Percentiles rank a stretch among this genome's conserved stretches.
Conservation (phyloP, 805 yeast genomes). For the Candida sonorensis region DNA sequence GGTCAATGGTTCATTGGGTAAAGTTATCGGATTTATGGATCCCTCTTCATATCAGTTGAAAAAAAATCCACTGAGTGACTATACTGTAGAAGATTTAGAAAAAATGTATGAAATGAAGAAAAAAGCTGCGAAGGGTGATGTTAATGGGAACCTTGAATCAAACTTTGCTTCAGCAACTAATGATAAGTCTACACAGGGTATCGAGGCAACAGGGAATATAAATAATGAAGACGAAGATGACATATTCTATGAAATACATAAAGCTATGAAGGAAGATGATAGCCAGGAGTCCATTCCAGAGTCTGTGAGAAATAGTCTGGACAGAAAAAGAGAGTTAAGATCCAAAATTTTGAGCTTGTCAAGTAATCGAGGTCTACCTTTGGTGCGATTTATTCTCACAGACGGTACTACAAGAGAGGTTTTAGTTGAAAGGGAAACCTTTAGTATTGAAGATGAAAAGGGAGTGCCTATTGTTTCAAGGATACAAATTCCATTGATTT, state of each 20-base stretch:
- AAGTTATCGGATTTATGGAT: constrained; percentile 41
- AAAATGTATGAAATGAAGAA: constrained; percentile 7
- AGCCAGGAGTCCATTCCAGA: constrained; percentile 7
- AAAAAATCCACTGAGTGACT: constrained; percentile 13
- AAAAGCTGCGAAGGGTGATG: constrained; percentile 14
- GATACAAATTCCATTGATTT: constrained; percentile 74
- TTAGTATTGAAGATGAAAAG: constrained; percentile 72
- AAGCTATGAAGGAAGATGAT: constrained; percentile 5
- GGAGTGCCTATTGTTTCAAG: constrained; percentile 65
- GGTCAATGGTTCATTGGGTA: constrained; percentile 76
- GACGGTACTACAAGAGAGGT: constrained; percentile 72
- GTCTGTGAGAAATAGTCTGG: constrained; percentile 26
- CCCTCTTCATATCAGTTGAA: constrained; percentile 41
- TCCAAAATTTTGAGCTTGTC: constrained; percentile 38
- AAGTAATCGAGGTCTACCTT: constrained; percentile 50
- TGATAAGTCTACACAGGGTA: too few species aligned
- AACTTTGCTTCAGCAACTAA: too few species aligned
- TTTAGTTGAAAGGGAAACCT: constrained; percentile 72
- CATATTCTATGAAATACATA: constrained; percentile 41
- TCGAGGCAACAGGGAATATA: too few species aligned
- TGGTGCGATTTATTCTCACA: constrained; percentile 67
- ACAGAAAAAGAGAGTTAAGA: constrained; percentile 42
- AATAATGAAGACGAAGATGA: constrained; percentile 33
- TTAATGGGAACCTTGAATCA: too few species aligned
- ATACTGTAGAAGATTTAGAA: constrained; percentile 17